Conservation (phyloP, 768 basidiomycete genomes). For the Tylopilus intermedius region DNA sequence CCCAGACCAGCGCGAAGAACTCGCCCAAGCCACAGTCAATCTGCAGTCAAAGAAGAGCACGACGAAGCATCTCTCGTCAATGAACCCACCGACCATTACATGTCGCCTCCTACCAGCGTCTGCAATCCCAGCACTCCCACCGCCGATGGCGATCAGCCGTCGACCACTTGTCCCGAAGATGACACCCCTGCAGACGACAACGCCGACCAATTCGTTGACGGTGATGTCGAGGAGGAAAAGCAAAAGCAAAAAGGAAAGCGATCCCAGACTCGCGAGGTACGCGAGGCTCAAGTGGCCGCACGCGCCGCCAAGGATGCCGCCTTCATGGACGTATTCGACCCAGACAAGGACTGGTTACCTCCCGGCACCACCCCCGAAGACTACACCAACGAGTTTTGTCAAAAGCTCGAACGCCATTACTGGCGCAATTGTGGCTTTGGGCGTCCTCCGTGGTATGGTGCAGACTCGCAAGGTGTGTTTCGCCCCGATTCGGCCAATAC, state of each 20-base stretch:
- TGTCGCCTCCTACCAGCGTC: constrained; percentile 30
- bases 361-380: constrained; percentile 64
- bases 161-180: constrained; percentile 1
- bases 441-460: constrained; percentile 95
- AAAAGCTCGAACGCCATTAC: constrained; percentile 79
- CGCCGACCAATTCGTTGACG: constrained; percentile 7
- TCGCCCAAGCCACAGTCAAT: constrained; percentile 38
- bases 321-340: constrained; percentile 72
- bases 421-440: constrained; percentile 91
- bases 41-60: constrained; percentile 45
- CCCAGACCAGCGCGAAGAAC: constrained; percentile 35
- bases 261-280: constrained; percentile 36
- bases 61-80: constrained; percentile 11
- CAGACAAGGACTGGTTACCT: constrained; percentile 75
- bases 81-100: constrained; percentile 7
- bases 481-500: neutral
- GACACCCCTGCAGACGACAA: constrained; percentile 17
- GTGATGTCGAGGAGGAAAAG: constrained; percentile 28
- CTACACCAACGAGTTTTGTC: constrained; percentile 86
- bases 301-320: constrained; percentile 39
- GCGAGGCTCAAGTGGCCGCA: constrained; percentile 47
- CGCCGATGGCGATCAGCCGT: constrained; percentile 7
- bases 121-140: constrained; percentile 20
- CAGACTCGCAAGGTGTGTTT: constrained; percentile 81
- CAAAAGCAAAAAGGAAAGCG: constrained; percentile 41